Evolutionary conservation across 2,329 filamentous ascomycete genomes (phyloP).

Genomic region (Fusarium poae): DNA sequence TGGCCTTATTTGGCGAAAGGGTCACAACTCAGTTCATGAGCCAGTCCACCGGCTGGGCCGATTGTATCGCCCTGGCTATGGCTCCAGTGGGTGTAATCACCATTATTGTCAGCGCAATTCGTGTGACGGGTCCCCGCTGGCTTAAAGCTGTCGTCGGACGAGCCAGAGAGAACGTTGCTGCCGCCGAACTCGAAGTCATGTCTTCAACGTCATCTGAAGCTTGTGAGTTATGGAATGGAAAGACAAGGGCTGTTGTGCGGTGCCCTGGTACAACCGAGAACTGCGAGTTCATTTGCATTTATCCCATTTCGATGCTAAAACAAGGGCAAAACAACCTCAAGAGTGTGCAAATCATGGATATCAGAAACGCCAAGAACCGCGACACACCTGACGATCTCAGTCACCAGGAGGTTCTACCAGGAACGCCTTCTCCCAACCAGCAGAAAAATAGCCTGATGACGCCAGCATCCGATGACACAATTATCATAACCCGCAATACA

Average conservation of each 20-base stretch:
- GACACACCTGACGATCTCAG: no score
- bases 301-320: background rate
- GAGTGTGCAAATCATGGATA: background rate
- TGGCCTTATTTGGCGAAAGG: background rate
- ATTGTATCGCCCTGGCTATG: background rate
- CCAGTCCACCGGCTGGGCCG: background rate
- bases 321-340: no score
- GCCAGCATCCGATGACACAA: background rate
- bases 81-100: background rate
- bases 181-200: background rate
- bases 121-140: background rate
- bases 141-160: conserved; percentile 1
- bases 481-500: background rate
- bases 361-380: background rate
- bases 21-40: background rate
- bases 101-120: background rate
- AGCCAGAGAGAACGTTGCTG: background rate
- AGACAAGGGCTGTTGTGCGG: background rate
- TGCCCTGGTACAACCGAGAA: background rate
- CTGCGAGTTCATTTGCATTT: background rate
- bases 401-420: no score
- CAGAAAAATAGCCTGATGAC: no score
- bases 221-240: background rate
- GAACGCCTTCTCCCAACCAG: no score
- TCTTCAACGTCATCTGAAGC: background rate